Evolutionary conservation across 2,329 filamentous ascomycete species (phyloP).

Genomic region (Neobulgaria alba): DNA sequence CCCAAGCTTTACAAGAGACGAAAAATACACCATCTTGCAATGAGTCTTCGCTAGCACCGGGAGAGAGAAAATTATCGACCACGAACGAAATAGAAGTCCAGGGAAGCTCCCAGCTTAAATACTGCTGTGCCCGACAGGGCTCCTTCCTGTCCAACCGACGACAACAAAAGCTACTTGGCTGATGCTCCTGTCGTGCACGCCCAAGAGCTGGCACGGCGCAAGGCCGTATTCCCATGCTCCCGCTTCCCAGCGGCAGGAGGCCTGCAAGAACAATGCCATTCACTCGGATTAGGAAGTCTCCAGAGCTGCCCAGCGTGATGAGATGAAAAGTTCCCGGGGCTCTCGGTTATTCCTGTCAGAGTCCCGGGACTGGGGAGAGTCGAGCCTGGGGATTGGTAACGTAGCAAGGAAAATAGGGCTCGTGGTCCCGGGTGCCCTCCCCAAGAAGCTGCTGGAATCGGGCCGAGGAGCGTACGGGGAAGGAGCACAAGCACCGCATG

Average conservation of each 20-base stretch:
- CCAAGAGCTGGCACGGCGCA: neutral
- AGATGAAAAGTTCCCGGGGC: slow-evolving; percentile 4
- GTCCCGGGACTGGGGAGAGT: slow-evolving; percentile 3
- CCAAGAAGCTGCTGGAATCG: slow-evolving; percentile 3
- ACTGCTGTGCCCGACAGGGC: no score
- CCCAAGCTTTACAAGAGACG: slow-evolving; percentile 12
- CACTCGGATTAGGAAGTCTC: neutral
- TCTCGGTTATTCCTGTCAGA: slow-evolving; percentile 6
- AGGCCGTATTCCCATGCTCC: neutral
- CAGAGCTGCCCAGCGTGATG: neutral
- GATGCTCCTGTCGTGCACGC: neutral
- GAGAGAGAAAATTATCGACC: neutral
- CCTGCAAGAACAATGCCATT: neutral
- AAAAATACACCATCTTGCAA: slow-evolving; percentile 14
- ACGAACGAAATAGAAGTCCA: slow-evolving; percentile 1
- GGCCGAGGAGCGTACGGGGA: slow-evolving; percentile 3
- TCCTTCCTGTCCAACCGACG: neutral
- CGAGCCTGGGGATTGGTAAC: slow-evolving; percentile 3
- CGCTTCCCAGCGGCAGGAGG: neutral
- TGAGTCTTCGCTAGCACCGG: neutral
- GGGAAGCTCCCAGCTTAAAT: neutral
- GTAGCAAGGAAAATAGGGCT: neutral
- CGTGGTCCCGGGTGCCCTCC: neutral
- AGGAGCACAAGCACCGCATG: slow-evolving; percentile 1
- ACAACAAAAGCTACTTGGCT: neutral